phyloP scores from a whole-genome alignment of 2,329 filamentous ascomycete species.

The Berkeleyomyces basicola region DNA sequence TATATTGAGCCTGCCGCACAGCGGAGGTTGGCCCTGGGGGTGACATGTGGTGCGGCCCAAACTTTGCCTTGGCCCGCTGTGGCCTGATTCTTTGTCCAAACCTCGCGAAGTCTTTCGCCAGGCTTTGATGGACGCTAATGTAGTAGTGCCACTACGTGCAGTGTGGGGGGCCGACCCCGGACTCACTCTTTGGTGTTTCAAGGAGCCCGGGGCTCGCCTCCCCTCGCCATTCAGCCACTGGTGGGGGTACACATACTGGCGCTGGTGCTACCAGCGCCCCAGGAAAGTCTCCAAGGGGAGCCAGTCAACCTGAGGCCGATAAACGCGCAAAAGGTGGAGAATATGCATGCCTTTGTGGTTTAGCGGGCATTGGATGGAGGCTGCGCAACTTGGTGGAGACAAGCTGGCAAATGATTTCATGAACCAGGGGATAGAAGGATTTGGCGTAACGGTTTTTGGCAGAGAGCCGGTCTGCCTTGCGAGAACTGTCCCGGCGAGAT shows the following conservation, averaged over 20 bases:
- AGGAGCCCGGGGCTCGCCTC: not conserved
- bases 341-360: constrained; percentile 73
- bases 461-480: not conserved
- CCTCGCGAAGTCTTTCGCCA: constrained; percentile 83
- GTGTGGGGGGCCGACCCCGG: constrained; percentile 5
- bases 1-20: constrained; percentile 72
- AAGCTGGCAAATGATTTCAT: constrained; percentile 69
- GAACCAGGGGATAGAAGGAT: constrained; percentile 38
- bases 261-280: not conserved
- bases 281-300: not conserved
- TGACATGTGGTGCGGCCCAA: constrained; percentile 89
- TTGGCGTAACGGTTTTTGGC: not conserved
- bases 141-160: constrained; percentile 16
- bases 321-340: constrained; percentile 28
- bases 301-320: not conserved
- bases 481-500: not conserved
- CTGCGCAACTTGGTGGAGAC: constrained; percentile 73
- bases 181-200: not conserved
- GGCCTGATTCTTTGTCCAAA: constrained; percentile 65
- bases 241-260: too few species aligned
- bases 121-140: constrained; percentile 59
- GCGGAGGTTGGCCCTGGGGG: constrained; percentile 78
- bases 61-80: constrained; percentile 56
- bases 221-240: not conserved
- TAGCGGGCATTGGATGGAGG: constrained; percentile 94